Evolutionary conservation across 345 rosid genomes (phyloP), one percentile per base, ranked within the genome.

Genomic region (Alliaria petiolata): DNA sequence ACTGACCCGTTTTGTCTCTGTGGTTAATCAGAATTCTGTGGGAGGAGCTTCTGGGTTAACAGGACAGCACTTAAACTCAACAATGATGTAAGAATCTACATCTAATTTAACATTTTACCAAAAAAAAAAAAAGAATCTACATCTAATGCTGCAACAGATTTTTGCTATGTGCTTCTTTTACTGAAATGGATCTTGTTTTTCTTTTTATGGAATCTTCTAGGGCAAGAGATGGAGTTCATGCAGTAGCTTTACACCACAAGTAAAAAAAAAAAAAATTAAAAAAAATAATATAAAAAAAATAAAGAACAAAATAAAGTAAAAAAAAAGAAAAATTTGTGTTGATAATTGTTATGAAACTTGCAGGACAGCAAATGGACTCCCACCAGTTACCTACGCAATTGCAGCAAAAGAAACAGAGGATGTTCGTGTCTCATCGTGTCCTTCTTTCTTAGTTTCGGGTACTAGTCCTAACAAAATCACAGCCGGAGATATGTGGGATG

Each of bases 401-500:
- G 85, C 93, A 14, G 84, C 93, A 33, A 74, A 88, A 69, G 90
- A 83, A 82, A 88, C 85, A n/a, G 76, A 71, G 68, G 87, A 67
- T 67, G 84, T 90, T 36, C 83, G 70, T 62, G 86, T 90, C 72
- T 86, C 96, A 3, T 78, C 86, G 57, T 90, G 96, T 62, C 96
- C 96, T 45, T 82, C 74, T 78, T 90, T 90, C 65, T 14, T 85
- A 61, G 78, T 88, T 80, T 82, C 90, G 3, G 93, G 96, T 19
- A 62, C 70, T 66, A 77, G 80, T 12, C 63, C 57, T 13, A 64
- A 63, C 22, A 80, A 84, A 66, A 61, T 88, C 71, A 83, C 86
- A 16, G 91, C 93, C 13, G 85, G 84, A 81, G 91, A 88, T 56
- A 88, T 90, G 93, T 90, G 99, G 99, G 80, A 87, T 74, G 95